Percentiles rank a stretch among this genome's conserved stretches.
Conservation (phyloP, 2,329 filamentous ascomycete species). For the Nemania sp. region DNA sequence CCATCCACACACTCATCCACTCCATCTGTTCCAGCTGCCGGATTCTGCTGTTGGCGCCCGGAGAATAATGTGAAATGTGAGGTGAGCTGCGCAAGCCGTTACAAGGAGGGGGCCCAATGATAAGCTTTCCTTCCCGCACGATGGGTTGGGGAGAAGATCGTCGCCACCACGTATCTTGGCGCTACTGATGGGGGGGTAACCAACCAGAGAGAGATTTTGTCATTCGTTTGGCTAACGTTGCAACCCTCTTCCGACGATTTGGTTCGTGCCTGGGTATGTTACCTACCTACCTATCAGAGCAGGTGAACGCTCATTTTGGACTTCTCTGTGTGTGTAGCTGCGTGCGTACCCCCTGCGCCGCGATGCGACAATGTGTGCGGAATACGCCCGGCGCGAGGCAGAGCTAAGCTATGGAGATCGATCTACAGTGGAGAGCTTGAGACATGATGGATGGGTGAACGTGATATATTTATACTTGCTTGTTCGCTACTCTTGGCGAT, state of each 20-base stretch:
- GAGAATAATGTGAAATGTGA: neutral
- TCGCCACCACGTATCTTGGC: neutral
- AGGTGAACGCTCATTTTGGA: too few relatives aligned
- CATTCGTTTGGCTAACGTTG: neutral
- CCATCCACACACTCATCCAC: neutral
- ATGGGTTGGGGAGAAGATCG: neutral
- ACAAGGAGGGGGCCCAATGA: constrained; percentile 7
- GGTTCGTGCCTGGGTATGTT: neutral
- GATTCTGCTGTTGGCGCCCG: constrained; percentile 18
- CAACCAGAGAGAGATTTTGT: neutral
- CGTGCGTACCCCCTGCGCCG: too few relatives aligned
- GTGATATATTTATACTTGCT: too few relatives aligned
- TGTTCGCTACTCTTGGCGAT: too few relatives aligned
- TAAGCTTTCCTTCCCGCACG: constrained; percentile 18
- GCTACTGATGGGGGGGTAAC: neutral
- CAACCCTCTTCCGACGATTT: neutral
- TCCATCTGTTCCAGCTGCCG: constrained; percentile 22
- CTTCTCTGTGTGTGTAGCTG: too few relatives aligned
- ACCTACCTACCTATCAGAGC: constrained; percentile 17
- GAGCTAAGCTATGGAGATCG: too few relatives aligned
- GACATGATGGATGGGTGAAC: too few relatives aligned
- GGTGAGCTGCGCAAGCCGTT: too few relatives aligned
- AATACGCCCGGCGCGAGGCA: too few relatives aligned
- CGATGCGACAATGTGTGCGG: too few relatives aligned
- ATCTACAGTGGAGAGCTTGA: too few relatives aligned